Base-by-base conservation (phyloP, 441 rosid species). In the Aquilaria agallochum region DNA sequence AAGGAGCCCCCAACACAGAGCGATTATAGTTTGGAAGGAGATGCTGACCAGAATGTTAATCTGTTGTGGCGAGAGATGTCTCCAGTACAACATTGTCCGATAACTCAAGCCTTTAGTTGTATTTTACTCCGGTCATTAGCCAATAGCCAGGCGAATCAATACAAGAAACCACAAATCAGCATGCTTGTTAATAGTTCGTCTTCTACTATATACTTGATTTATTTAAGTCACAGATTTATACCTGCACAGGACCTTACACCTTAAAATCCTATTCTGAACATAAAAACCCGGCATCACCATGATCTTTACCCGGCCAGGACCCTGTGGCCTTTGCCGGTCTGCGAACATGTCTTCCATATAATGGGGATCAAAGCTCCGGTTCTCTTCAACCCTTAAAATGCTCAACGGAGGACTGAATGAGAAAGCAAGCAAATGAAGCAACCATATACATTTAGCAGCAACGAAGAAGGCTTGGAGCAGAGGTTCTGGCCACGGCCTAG, bases 281-380 rank as follows among this genome's bases (percentile, higher is more conserved):
- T 89, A 94, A 76, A 89, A 94, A 10, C 97, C 96, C 0, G 97
- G 99, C 90, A 84, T 86, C 47, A 91, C 96, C 99, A 89, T 90
- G 65, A 85, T 76, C 86, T 89, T 94, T 54, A 94, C 94, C 66
- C 76, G 27, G 57, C 73, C 75, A 4, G 73, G 72, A 56, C 84
- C 78, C 6, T 71, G 69, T 3, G 78, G 53, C 36, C 70, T 83
- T 60, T 82, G 89, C 73, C 83, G 74, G 68, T 85, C 97, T 68
- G 68, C 64, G 32, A 79, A 63, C 80, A 94, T 74, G 60, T 94
- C 98, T 62, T 94, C 98, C 98, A 94, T 94, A 76, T 75, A 94
- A 69, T 76, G 80, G 12, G 83, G 54, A 72, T 94, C 96, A 60
- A 84, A 90, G 63, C 58, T 76, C 54, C 88, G 81, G 64, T 79